Base-by-base conservation (phyloP, 83 land plant species). In the Thuja plicata region DNA sequence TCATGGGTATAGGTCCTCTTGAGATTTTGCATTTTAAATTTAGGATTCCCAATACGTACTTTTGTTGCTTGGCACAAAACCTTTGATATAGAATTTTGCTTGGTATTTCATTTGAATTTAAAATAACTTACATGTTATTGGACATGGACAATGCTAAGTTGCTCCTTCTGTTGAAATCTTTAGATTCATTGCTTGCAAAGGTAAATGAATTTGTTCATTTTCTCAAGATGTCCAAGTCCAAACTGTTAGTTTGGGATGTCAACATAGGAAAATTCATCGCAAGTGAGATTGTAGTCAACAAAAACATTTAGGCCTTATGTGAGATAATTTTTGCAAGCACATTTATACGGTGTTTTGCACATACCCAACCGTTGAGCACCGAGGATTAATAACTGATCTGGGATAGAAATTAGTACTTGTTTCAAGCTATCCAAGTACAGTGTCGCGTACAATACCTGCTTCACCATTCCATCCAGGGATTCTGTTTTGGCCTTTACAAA, bases 71-170 rank as follows among this genome's bases (percentile, higher is more conserved):
- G n/a, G n/a, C n/a, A n/a, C n/a, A n/a, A n/a, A n/a, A n/a, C n/a
- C n/a, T n/a, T n/a, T n/a, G n/a, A n/a, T n/a, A n/a, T n/a, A n/a
- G n/a, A n/a, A n/a, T n/a, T n/a, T n/a, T n/a, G n/a, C n/a, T n/a
- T n/a, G n/a, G n/a, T n/a, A n/a, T n/a, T n/a, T n/a, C n/a, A 24
- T 98, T 99, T 91, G 97, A 98, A 87, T 98, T 96, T 73, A 96
- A 96, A 82, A 96, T 96, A 37, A 96, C 97, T 38, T 97, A 96
- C 1, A 96, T 96, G 98, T 89, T 96, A 27, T 52, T 96, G 90
- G 98, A 96, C 91, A 96, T 96, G 97, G 97, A 95, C 90, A 95
- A 96, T 87, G 86, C 95, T 52, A 96, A 96, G 88, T 71, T 96
- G 60, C 91, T 96, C 0, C 92, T 93, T 30, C 84, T 96, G 40